A percentile compares a stretch with the other conserved stretches of the same genome.
These are phyloP conservation scores for Apiospora hydei DNA, from an alignment of 2,329 filamentous ascomycete genomes.

Conservation along the genomic window DNA sequence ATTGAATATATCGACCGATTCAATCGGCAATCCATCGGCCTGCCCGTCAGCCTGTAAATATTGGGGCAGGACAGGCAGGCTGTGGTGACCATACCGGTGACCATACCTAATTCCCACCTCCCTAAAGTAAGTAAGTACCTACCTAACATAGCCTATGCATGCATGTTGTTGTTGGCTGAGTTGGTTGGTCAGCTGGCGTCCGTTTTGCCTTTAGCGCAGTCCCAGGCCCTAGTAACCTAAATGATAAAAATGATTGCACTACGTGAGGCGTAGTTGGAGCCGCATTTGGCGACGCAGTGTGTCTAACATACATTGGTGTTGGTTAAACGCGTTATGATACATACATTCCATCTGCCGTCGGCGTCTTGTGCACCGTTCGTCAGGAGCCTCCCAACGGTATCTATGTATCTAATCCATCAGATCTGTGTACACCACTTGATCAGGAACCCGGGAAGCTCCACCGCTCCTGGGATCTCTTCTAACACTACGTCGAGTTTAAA, in stretches of 20 bases:
- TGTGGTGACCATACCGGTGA: no score
- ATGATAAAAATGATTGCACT: not conserved
- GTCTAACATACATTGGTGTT: not conserved
- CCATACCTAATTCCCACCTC: no score
- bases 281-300: not conserved
- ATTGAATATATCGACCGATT: not conserved
- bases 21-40: not conserved
- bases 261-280: not conserved
- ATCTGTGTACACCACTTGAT: constrained; percentile 82
- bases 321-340: not conserved
- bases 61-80: not conserved
- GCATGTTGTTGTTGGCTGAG: no score
- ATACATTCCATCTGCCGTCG: not conserved
- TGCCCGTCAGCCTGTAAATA: not conserved
- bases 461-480: constrained; percentile 75
- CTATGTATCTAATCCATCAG: constrained; percentile 38
- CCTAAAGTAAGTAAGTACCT: no score
- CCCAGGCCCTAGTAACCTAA: no score
- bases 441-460: constrained; percentile 65
- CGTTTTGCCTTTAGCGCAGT: not conserved
- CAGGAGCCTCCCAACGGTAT: not conserved
- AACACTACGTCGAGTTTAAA: constrained; percentile 78
- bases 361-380: not conserved
- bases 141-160: no score
- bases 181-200: not conserved